phyloP scores from a whole-genome alignment of 192 early-diverging fungal genomes.

The Coemansia sp. region DNA sequence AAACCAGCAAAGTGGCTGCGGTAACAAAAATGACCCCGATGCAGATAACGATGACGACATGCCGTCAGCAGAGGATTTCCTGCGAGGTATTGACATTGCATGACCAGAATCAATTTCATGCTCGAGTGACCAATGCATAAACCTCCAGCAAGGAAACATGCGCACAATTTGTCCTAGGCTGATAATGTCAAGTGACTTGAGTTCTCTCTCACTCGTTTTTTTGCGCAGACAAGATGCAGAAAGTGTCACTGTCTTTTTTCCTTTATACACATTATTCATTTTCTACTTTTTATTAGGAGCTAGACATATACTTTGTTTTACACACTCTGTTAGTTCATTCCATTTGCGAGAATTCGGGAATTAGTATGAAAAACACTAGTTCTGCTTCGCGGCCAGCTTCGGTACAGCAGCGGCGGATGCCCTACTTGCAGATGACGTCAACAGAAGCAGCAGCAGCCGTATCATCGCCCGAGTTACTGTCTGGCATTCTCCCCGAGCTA shows the following conservation, averaged over 20 bases:
- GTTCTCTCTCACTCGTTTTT: background rate
- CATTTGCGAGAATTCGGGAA: background rate
- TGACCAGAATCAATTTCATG: no score
- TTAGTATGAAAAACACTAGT: background rate
- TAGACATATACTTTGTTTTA: no score
- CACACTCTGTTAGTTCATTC: no score
- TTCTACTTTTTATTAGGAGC: background rate
- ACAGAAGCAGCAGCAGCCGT: constrained; percentile 13
- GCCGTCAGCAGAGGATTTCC: constrained; percentile 1
- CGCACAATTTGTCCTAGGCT: background rate
- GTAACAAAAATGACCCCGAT: no score
- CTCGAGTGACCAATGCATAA: background rate
- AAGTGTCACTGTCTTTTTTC: background rate
- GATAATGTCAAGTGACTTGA: background rate
- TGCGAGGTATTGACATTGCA: constrained; percentile 5
- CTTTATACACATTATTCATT: background rate
- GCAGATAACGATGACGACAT: no score
- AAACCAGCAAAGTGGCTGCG: background rate
- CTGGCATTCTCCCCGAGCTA: constrained; percentile 22
- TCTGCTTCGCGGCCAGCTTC: background rate
- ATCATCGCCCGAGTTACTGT: constrained; percentile 33
- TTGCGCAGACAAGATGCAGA: background rate
- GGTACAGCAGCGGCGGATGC: background rate
- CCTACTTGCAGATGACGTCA: constrained; percentile 7
- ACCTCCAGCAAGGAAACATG: constrained; percentile 3